These are phyloP conservation scores for Pseudevernia furfuracea DNA, from an alignment of 495 filamentous ascomycete genomes.

Conservation along the genomic window DNA sequence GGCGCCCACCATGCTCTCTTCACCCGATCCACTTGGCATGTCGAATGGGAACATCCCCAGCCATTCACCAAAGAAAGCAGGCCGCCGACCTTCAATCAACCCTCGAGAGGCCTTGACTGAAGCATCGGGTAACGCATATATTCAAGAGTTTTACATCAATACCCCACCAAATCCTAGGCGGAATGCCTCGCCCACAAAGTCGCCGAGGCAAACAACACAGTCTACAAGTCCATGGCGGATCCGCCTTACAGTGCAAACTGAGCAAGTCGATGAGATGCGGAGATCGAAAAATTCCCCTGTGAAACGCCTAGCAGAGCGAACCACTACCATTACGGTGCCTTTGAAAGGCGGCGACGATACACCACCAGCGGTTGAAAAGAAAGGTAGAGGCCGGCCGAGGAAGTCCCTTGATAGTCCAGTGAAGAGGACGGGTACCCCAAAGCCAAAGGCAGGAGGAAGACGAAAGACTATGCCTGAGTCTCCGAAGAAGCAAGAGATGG, in stretches of 20 bases:
- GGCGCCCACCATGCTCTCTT: slow-evolving; percentile 8
- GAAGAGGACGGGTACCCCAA: slow-evolving; percentile 26
- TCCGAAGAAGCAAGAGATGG: slow-evolving; percentile 1
- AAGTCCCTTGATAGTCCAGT: slow-evolving; percentile 32
- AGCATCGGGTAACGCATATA: slow-evolving; percentile 20
- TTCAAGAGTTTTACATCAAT: slow-evolving; percentile 23
- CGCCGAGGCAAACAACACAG: slow-evolving; percentile 30
- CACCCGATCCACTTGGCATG: slow-evolving; percentile 20
- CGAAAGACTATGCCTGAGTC: slow-evolving; percentile 31
- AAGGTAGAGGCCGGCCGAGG: slow-evolving; percentile 39
- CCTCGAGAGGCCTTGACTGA: slow-evolving; percentile 19
- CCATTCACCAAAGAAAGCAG: slow-evolving; percentile 12
- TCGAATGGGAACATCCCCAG: slow-evolving; percentile 12
- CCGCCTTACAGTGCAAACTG: slow-evolving; percentile 51
- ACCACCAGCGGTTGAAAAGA: slow-evolving; percentile 33
- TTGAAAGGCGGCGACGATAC: slow-evolving; percentile 41
- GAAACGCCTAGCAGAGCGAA: slow-evolving; percentile 35
- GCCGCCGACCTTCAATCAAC: slow-evolving; percentile 8
- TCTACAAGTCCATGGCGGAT: slow-evolving; percentile 49
- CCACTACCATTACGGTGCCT: slow-evolving; percentile 47
- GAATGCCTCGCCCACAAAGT: slow-evolving; percentile 13
- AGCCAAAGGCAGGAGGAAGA: slow-evolving; percentile 33
- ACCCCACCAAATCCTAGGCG: slow-evolving; percentile 16
- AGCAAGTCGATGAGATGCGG: slow-evolving; percentile 40
- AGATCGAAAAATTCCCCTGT: slow-evolving; percentile 28